These are phyloP conservation scores for Pichia sp. DNA, from an alignment of 1,139 yeast species.

Conservation along the genomic window DNA sequence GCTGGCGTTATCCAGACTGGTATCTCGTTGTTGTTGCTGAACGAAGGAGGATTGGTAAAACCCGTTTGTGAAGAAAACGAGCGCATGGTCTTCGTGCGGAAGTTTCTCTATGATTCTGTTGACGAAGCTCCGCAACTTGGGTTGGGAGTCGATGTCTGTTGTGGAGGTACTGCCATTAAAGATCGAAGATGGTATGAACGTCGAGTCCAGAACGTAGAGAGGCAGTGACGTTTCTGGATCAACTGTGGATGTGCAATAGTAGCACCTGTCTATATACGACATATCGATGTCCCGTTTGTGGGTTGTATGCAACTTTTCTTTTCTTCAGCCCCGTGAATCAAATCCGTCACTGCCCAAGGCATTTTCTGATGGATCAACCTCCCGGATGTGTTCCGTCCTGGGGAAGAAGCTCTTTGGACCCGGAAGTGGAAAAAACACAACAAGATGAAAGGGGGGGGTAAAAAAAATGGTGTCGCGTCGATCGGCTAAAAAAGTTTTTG, in stretches of 20 bases:
- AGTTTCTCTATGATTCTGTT: conserved; percentile 17
- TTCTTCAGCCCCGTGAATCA: too few species aligned
- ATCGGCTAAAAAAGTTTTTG: background rate
- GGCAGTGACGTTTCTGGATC: conserved; percentile 29
- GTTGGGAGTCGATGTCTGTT: conserved; percentile 4
- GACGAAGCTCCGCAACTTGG: conserved; percentile 18
- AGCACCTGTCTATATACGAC: conserved; percentile 18
- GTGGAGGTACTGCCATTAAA: conserved; percentile 3
- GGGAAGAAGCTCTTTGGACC: background rate
- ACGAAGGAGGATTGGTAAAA: conserved; percentile 18
- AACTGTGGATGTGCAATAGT: conserved; percentile 22
- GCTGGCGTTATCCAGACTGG: background rate
- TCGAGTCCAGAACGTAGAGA: conserved; percentile 29
- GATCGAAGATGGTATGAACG: conserved; percentile 26
- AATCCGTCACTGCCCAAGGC: too few species aligned
- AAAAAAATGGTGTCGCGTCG: background rate
- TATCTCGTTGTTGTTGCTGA: background rate
- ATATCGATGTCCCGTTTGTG: background rate
- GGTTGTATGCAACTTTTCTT: too few species aligned
- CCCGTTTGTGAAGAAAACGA: conserved; percentile 30
- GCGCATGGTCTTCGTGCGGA: conserved; percentile 24
- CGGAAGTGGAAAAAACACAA: background rate
- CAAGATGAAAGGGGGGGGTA: background rate
- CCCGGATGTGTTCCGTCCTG: background rate
- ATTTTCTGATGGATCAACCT: background rate